A percentile compares a stretch with the other conserved stretches of the same genome.
phyloP scores from a whole-genome alignment of 2,329 filamentous ascomycete species.

The Phaeosphaeria sp. region DNA sequence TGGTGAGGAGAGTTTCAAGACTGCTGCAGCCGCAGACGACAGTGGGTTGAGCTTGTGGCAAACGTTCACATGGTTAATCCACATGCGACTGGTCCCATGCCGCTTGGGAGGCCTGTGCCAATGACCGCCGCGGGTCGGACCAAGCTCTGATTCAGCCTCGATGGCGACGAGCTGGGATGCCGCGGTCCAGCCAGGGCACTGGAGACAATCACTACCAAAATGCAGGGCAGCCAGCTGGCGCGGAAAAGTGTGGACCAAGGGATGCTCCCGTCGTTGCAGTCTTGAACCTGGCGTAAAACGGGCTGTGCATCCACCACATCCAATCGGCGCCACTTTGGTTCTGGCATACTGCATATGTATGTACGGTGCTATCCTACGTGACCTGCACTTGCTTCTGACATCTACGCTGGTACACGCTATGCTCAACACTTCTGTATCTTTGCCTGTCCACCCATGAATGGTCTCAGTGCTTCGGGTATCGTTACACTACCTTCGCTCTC shows the following conservation, averaged over 20 bases:
- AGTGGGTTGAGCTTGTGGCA: slow-evolving; percentile 36
- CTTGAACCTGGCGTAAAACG: slow-evolving; percentile 1
- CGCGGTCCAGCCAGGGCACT: slow-evolving; percentile 11
- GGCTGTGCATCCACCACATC: slow-evolving; percentile 4
- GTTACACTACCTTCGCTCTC: slow-evolving; percentile 69
- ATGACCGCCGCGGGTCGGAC: slow-evolving; percentile 37
- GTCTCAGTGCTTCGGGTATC: slow-evolving; percentile 79
- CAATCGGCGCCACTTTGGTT: slow-evolving; percentile 1
- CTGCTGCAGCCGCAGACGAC: slow-evolving; percentile 20
- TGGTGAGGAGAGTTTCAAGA: slow-evolving; percentile 37
- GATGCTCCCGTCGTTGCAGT: slow-evolving; percentile 4
- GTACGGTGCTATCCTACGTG: slow-evolving; percentile 8
- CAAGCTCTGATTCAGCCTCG: slow-evolving; percentile 38
- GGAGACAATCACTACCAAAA: slow-evolving; percentile 13
- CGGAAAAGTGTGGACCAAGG: slow-evolving; percentile 13
- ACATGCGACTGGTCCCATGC: slow-evolving; percentile 24
- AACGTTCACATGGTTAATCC: slow-evolving; percentile 30
- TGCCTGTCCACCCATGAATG: slow-evolving; percentile 74
- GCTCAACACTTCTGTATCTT: slow-evolving; percentile 34
- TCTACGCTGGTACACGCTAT: neutral
- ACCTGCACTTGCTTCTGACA: neutral
- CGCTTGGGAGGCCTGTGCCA: slow-evolving; percentile 25
- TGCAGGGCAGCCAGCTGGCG: slow-evolving; percentile 17
- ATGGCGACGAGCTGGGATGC: slow-evolving; percentile 19
- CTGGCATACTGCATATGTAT: slow-evolving; percentile 5